These are phyloP conservation scores for Periconia digitata DNA, from an alignment of 2,329 filamentous ascomycete genomes.

Conservation along the genomic window DNA sequence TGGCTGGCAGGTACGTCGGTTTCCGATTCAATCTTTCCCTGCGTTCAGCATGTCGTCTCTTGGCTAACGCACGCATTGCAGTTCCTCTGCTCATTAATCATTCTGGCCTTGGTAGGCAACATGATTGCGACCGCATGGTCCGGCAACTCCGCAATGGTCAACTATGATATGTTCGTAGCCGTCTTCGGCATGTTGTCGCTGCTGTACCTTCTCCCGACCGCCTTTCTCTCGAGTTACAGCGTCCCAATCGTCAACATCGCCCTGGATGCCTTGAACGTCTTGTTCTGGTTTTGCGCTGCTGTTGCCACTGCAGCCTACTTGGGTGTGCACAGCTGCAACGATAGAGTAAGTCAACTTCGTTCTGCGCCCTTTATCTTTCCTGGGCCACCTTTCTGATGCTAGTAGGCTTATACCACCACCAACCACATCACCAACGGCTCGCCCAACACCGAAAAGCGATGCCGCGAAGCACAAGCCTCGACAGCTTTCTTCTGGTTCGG, in stretches of 20 bases:
- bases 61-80: slow-evolving; percentile 29
- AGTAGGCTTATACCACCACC: slow-evolving; percentile 45
- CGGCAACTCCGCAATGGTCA: slow-evolving; percentile 60
- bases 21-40: background rate
- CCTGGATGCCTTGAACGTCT: slow-evolving; percentile 60
- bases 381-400: background rate
- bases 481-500: slow-evolving; percentile 80
- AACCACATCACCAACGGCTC: slow-evolving; percentile 67
- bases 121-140: slow-evolving; percentile 57
- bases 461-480: slow-evolving; percentile 73
- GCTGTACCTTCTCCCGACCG: slow-evolving; percentile 62
- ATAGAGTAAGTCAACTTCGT: slow-evolving; percentile 51
- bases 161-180: slow-evolving; percentile 69
- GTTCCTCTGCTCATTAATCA: slow-evolving; percentile 62
- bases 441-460: slow-evolving; percentile 62
- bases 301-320: slow-evolving; percentile 72
- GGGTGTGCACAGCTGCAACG: slow-evolving; percentile 67
- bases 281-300: slow-evolving; percentile 72
- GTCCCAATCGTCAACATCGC: slow-evolving; percentile 57
- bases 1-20: slow-evolving; percentile 45
- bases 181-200: slow-evolving; percentile 66
- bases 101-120: slow-evolving; percentile 64
- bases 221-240: slow-evolving; percentile 56
- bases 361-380: background rate
- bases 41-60: background rate